Conservation (phyloP, 768 basidiomycete genomes). For the Tulasnella sp. region DNA sequence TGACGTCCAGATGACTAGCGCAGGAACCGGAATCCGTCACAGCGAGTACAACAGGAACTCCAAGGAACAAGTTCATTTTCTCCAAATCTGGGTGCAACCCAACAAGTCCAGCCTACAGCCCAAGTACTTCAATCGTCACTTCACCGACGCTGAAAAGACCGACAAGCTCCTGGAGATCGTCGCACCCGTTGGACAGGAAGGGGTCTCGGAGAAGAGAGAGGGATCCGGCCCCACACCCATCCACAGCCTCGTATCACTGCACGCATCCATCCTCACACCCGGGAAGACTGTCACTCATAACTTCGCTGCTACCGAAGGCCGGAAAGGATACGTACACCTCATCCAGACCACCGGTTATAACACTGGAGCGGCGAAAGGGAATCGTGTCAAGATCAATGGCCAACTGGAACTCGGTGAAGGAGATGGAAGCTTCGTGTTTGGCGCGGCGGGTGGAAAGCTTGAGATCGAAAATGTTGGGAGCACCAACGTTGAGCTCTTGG, state of each 20-base stretch:
- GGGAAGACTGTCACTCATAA: slow-evolving; percentile 43
- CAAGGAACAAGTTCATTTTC: slow-evolving; percentile 38
- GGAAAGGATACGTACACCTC: slow-evolving; percentile 76
- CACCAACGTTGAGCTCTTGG: slow-evolving; percentile 12
- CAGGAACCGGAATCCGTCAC: slow-evolving; percentile 87
- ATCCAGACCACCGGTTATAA: slow-evolving; percentile 81
- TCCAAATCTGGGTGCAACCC: slow-evolving; percentile 62
- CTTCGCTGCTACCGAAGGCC: slow-evolving; percentile 31
- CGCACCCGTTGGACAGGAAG: slow-evolving; percentile 53
- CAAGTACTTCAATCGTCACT: slow-evolving; percentile 78
- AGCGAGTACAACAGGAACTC: slow-evolving; percentile 49
- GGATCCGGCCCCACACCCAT: slow-evolving; percentile 73
- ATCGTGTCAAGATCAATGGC: slow-evolving; percentile 12
- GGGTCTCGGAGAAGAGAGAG: slow-evolving; percentile 53
- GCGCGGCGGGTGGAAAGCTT: slow-evolving; percentile 13
- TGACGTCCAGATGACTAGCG: slow-evolving; percentile 81
- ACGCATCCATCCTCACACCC: slow-evolving; percentile 58
- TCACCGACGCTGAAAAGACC: slow-evolving; percentile 70
- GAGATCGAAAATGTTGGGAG: slow-evolving; percentile 16
- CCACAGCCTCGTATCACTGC: slow-evolving; percentile 55
- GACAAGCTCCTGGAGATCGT: slow-evolving; percentile 66
- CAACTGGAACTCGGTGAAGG: slow-evolving; percentile 18
- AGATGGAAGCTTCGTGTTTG: slow-evolving; percentile 15
- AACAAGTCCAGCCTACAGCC: slow-evolving; percentile 43
- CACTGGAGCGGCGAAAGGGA: slow-evolving; percentile 41